Base-by-base conservation (phyloP, 1,139 yeast species). In the Suhomyces maxii region DNA sequence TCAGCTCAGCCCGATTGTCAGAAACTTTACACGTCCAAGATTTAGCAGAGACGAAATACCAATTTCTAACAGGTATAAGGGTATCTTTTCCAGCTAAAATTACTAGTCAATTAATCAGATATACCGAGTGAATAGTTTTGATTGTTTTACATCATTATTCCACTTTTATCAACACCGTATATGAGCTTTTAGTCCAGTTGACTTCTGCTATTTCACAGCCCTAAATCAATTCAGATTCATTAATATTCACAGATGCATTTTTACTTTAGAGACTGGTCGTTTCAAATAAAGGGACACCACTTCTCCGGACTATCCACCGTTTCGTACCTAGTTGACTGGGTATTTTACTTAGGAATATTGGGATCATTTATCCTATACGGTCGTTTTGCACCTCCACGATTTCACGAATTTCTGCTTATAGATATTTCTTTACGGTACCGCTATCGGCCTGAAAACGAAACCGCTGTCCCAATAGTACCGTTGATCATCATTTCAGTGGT, bases 291-390 rank as follows among this genome's bases (percentile, higher is more conserved):
- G 40, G 26, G 41, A 7, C 39, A 46, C 30, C 50, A 54, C 30
- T 28, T 65, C 2, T 65, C 71, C 1, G 64, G 57, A 2, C 53
- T 67, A 31, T 51, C 69, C 3, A 48, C 59, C 2, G 50, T 57
- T 35, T 70, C 79, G 0, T 76, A 76, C 51, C 8, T 64, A 2
- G 42, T 64, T 18, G 80, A 77, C 51, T 70, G 75, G 69, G 7
- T 59, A 0, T 49, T 67, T 8, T 71, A 71, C 52, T 41, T 60
- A 1, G 34, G 52, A 0, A 48, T 69, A 0, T 41, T 65, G 7
- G 26, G 67, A 2, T 52, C 65, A 2, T 59, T 60, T 23, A 58
- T 67, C n/a, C 39, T 66, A 10, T 72, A 67, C 53, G 77, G 79
- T 10, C 33, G 62, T 1, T 45, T 55, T 2, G 56, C 63, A 2